These are phyloP conservation scores for Hydnomerulius pinastri DNA, from an alignment of 768 basidiomycete species.

Conservation along the genomic window DNA sequence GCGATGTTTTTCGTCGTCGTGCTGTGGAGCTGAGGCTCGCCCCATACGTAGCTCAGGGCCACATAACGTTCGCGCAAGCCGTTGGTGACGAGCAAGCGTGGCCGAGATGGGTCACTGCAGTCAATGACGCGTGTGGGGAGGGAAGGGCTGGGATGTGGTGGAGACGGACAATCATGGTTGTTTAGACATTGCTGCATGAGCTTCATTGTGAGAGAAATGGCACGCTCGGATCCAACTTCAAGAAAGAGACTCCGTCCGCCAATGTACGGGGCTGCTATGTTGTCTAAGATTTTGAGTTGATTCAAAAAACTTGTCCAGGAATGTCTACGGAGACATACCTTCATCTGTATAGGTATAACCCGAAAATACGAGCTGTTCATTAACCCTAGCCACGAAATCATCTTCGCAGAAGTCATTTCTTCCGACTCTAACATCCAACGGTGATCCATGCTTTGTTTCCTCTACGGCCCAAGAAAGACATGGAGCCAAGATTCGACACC, in stretches of 20 bases:
- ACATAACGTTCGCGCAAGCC: constrained; percentile 2
- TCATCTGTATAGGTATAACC: too few relatives aligned
- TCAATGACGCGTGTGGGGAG: not conserved
- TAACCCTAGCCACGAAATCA: too few relatives aligned
- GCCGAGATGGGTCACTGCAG: not conserved
- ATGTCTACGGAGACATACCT: too few relatives aligned
- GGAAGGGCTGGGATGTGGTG: not conserved
- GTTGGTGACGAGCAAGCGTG: not conserved
- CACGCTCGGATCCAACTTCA: not conserved
- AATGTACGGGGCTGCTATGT: too few relatives aligned
- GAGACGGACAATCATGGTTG: not conserved
- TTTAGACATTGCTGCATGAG: not conserved
- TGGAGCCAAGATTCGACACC: too few relatives aligned
- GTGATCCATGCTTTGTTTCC: too few relatives aligned
- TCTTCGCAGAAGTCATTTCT: too few relatives aligned
- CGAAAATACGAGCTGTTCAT: too few relatives aligned
- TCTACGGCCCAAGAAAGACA: too few relatives aligned
- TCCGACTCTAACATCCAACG: too few relatives aligned
- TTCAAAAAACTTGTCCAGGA: not conserved
- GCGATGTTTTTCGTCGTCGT: not conserved
- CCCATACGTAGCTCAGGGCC: constrained; percentile 6
- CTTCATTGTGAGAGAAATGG: not conserved
- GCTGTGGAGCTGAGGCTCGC: not conserved
- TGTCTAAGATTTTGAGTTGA: not conserved
- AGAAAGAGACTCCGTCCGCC: not conserved